Base-by-base conservation (phyloP, 306 rosid species). In the Astragalus glycyphyllos region DNA sequence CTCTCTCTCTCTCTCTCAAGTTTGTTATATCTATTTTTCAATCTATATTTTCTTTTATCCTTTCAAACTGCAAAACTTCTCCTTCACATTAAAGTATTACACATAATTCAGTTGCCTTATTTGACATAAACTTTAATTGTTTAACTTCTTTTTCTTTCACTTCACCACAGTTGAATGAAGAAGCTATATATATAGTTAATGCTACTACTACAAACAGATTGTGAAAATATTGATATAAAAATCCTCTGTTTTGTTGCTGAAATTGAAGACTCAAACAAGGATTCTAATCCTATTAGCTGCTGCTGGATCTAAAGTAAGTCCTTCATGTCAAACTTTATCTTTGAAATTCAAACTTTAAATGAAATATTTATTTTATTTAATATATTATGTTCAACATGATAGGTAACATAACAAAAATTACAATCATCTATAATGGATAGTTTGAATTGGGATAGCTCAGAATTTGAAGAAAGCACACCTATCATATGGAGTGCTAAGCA, bases 371-470 rank as follows among this genome's bases (percentile, higher is more conserved):
- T 26, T 47, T 29, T 6, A 42, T 48, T 20, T 51, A 51, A 58
- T 47, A n/a, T 58, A 31, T 67, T 48, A 11, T 57, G 26, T 49
- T 70, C 15, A 53, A 66, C 46, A 47, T 45, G 63, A 51, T 62
- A 68, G 77, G 73, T 70, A 23, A 57, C 7, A 66, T 12, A 11
- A 13, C 7, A 37, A 31, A 16, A 44, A 8, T 37, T 26, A 45
- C 65, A 69, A 55, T 50, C 48, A 72, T 46, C 6, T 37, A 58
- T 60, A 8, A 92, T 92, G 98, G 97, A 89, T 58, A 77, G 67
- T 73, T 11, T 82, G 72, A 79, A 46, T 20, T 87, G 96, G 92
- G 84, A 78, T 58, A 83, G 83, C 13, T 77, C 90, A 14, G 71
- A 80, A 75, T 35, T 51, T 35, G 56, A 29, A 13, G 48, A 55